Evolutionary conservation across 2,329 filamentous ascomycete genomes (phyloP), one percentile per base, ranked within the genome.

Genomic region (Pochonia chlamydosporia): DNA sequence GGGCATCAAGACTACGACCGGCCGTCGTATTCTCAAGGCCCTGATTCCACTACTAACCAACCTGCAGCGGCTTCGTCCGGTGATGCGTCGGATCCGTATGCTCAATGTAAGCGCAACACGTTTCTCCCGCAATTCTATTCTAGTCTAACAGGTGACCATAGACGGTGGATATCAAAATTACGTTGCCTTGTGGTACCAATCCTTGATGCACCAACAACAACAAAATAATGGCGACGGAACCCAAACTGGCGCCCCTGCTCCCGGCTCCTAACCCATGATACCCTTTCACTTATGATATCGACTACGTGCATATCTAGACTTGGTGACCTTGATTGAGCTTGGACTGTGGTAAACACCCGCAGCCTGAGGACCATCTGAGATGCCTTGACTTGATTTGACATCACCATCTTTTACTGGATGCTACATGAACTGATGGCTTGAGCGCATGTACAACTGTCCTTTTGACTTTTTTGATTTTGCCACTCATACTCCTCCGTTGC

Each of bases 121-220:
- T 40, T 14, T 37, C 25, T 10, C 26, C 6, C 18, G n/a, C 25
- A 16, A 16, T n/a, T n/a, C 24, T 10, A 23, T 11, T 9, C 47
- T 40, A 46, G 18, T 11, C 53, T 51, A 56, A 63, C 63, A 52
- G 36, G 6, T 24, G 8, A 14, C 8, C 45, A 63, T 50, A 84
- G 81, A 91, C 67, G 88, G 88, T 55, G 88, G 88, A 51, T 92
- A 92, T 65, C 79, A 90, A 57, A 85, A 85, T 56, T 93, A 92
- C 63, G 68, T 89, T 49, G 81, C 85, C 35, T 74, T 91, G 57
- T 93, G 87, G 87, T 91, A 89, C 69, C 83, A 87, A 60, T 86
- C 85, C 25, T 59, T 77, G 60, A 64, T 72, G 61, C 68, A 68
- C 53, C 68, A 72, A 56, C 70, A 69, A 45, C 61, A 64, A 40